A percentile compares a stretch with the other conserved stretches of the same genome.
These are phyloP conservation scores for Trichoderma sp. DNA, from an alignment of 2,329 filamentous ascomycete genomes.

Conservation along the genomic window DNA sequence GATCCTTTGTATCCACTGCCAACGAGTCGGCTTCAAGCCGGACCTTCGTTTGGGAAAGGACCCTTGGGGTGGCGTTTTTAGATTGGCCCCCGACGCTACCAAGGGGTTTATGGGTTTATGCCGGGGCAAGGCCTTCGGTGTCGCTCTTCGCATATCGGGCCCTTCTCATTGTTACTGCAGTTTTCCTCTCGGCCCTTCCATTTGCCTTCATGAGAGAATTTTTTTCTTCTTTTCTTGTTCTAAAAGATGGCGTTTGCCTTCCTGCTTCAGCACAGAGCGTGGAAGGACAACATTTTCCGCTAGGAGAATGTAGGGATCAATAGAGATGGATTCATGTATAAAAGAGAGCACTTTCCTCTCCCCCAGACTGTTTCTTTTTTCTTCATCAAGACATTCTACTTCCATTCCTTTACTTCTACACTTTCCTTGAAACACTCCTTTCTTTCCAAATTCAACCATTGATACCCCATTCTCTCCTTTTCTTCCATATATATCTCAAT, in stretches of 20 bases:
- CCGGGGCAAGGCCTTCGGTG: neutral
- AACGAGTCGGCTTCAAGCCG: conserved; percentile 1
- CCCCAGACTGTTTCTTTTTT: neutral
- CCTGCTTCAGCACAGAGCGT: neutral
- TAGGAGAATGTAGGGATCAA: neutral
- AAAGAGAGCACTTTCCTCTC: neutral
- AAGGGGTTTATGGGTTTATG: neutral
- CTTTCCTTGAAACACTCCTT: neutral
- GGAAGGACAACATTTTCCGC: neutral
- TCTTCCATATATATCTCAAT: neutral
- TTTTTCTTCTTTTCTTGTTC: neutral
- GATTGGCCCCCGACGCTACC: neutral
- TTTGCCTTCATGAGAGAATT: neutral
- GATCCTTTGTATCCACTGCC: neutral
- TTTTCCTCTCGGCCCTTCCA: neutral
- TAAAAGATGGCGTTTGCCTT: conserved; percentile 18
- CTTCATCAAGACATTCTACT: neutral
- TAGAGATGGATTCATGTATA: neutral
- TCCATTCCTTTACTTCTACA: neutral
- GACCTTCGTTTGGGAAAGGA: neutral
- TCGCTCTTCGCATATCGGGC: neutral
- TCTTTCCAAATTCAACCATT: neutral
- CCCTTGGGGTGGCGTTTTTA: conserved; percentile 14
- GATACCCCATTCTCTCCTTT: neutral
- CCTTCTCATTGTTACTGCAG: neutral